Base-by-base conservation (phyloP, 345 rosid species). In the Salix suchowensis region DNA sequence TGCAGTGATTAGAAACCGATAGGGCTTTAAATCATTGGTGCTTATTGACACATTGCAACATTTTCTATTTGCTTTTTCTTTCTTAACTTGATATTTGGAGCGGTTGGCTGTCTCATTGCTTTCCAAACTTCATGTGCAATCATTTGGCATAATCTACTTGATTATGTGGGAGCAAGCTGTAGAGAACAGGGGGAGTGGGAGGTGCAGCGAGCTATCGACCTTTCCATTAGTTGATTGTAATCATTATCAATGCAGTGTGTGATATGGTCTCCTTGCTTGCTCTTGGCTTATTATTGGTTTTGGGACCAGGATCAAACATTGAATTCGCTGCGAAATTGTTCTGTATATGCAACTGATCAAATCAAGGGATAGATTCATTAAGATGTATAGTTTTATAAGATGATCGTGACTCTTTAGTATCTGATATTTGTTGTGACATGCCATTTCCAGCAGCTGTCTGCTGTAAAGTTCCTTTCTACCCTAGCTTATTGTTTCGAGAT, bases 51-150 rank as follows among this genome's bases (percentile, higher is more conserved):
- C 58, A 19, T 52, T 19, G 23, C 18, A 52, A 19, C 58, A 52
- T 52, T 52, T n/a, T 52, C 58, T 65, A 6, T 13, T 19, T 34
- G 37, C 68, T 19, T 39, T 48, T 13, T 28, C 58, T 21, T 24
- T 68, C 50, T 69, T 58, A 65, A 36, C 74, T 58, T 74, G 65
- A 30, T 46, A 67, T 26, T 60, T 73, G 78, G 65, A 55, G 80
- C n/a, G 50, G 64, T 64, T 77, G 75, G 76, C 74, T 65, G 37
- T 62, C 66, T 67, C n/a, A n/a, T 65, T 30, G 23, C 58, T n/a
- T 71, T 14, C 65, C 23, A 15, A 50, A 42, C 37, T 46, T 30
- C 42, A 36, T 40, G 46, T 42, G 3, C 24, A 60, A 13, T 32
- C 70, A 23, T 46, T 28, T 42, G 32, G 61, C 44, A 4, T n/a